These are phyloP conservation scores for Holtermannia corniformis DNA, from an alignment of 768 basidiomycete species.

Conservation along the genomic window DNA sequence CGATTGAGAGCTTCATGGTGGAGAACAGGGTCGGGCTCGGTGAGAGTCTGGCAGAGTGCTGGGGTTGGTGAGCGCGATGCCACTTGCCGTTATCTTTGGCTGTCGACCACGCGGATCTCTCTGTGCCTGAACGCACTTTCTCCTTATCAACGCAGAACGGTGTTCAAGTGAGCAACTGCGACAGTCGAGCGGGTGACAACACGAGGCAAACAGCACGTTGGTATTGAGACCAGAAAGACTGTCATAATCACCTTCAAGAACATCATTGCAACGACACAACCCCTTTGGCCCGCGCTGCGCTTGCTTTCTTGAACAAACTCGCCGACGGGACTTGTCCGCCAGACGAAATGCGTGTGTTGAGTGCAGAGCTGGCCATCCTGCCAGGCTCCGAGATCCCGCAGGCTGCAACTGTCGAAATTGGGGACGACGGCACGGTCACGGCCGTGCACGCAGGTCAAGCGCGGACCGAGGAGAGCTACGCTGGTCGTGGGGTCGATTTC, in stretches of 20 bases:
- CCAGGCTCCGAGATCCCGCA: slow-evolving; percentile 47
- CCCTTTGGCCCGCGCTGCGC: no score
- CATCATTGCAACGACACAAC: no score
- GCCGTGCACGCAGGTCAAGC: slow-evolving; percentile 45
- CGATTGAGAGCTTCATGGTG: slow-evolving; percentile 52
- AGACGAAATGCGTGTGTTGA: slow-evolving; percentile 44
- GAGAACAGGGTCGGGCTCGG: slow-evolving; percentile 26
- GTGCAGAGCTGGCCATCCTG: slow-evolving; percentile 54
- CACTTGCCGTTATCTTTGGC: neutral
- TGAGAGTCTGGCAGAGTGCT: slow-evolving; percentile 23
- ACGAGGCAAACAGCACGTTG: no score
- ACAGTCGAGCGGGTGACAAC: no score
- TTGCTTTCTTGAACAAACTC: neutral
- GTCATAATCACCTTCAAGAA: no score
- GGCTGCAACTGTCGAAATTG: slow-evolving; percentile 60
- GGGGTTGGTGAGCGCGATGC: slow-evolving; percentile 20
- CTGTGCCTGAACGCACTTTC: no score
- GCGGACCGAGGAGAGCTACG: slow-evolving; percentile 38
- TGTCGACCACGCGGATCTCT: no score
- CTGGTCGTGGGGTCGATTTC: slow-evolving; percentile 36
- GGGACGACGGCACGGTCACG: slow-evolving; percentile 55
- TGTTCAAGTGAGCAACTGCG: no score
- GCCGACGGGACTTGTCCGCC: neutral
- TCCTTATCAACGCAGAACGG: no score
- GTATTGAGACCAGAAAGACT: no score